Evolutionary conservation across 2,329 filamentous ascomycete species (phyloP).

Genomic region (Aspergillus sp.): DNA sequence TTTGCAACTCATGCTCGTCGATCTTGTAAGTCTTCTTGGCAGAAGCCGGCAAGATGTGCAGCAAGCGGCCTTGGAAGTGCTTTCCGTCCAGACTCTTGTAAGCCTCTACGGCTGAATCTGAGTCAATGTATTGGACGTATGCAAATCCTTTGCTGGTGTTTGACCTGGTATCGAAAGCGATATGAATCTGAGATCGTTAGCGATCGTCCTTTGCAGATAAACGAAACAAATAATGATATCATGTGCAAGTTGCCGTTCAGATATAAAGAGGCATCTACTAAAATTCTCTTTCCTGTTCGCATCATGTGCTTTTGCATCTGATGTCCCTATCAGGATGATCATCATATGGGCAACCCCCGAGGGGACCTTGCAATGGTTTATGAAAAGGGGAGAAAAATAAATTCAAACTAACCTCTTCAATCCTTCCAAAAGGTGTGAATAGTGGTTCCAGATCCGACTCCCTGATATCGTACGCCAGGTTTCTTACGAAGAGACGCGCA

Average conservation of each 20-base stretch:
- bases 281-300: conserved; percentile 87
- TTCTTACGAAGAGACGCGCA: conserved; percentile 81
- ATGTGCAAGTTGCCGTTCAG: conserved; percentile 58
- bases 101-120: conserved; percentile 73
- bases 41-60: conserved; percentile 84
- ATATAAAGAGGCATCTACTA: conserved; percentile 98
- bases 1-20: conserved; percentile 85
- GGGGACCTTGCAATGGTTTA: neutral
- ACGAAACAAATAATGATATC: neutral
- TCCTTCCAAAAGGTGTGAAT: conserved; percentile 68
- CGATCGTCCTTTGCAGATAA: conserved; percentile 28
- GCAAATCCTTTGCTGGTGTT: conserved; percentile 86
- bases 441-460: conserved; percentile 73
- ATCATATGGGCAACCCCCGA: conserved; percentile 64
- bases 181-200: conserved; percentile 71
- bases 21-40: conserved; percentile 78
- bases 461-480: conserved; percentile 76
- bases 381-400: conserved; percentile 11
- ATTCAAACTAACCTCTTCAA: conserved; percentile 77
- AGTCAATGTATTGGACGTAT: conserved; percentile 74
- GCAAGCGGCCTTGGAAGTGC: conserved; percentile 85
- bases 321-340: conserved; percentile 99
- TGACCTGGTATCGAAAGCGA: conserved; percentile 69
- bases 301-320: conserved; percentile 93
- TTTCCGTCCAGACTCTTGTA: conserved; percentile 77